Evolutionary conservation across 1,284 basidiomycete genomes (phyloP).

Genomic region (Tilletia walkeri): DNA sequence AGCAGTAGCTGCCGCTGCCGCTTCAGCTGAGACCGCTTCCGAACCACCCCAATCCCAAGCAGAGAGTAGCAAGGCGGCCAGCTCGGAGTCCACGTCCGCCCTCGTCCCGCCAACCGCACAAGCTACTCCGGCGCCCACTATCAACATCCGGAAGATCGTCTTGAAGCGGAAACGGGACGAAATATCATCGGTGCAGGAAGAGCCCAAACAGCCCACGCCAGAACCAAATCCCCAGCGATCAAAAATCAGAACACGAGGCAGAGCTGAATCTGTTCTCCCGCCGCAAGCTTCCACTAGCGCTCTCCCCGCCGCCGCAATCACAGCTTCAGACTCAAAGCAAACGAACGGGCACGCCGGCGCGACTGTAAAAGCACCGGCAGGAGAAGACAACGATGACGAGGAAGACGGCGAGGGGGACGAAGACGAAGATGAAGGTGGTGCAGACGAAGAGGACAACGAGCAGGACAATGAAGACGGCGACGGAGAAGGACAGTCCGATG

Average conservation of each 20-base stretch:
- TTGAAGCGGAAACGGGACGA: constrained; percentile 9
- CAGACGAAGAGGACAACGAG: not conserved
- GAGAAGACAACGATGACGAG: constrained; percentile 17
- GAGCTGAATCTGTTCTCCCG: not conserved
- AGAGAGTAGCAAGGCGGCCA: no score
- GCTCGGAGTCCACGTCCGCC: not conserved
- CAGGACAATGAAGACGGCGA: not conserved
- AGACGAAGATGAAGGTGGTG: not conserved
- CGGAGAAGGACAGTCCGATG: not conserved
- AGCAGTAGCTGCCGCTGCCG: not conserved
- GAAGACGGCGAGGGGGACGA: constrained; percentile 17
- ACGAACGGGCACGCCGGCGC: constrained; percentile 4
- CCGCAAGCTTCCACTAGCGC: not conserved
- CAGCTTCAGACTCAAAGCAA: not conserved
- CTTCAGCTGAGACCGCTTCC: not conserved
- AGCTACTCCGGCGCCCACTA: not conserved
- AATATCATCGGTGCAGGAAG: no score
- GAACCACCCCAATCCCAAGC: no score
- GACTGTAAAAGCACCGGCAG: not conserved
- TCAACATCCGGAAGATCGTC: constrained; percentile 9
- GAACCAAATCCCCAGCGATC: not conserved
- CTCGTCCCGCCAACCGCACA: not conserved
- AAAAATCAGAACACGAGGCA: not conserved
- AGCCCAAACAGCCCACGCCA: no score
- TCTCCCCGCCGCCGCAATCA: not conserved